Percentiles rank a stretch among this genome's conserved stretches.
Conservation (phyloP, 139 green algal genomes). For the Chlamydomonas sp. region DNA sequence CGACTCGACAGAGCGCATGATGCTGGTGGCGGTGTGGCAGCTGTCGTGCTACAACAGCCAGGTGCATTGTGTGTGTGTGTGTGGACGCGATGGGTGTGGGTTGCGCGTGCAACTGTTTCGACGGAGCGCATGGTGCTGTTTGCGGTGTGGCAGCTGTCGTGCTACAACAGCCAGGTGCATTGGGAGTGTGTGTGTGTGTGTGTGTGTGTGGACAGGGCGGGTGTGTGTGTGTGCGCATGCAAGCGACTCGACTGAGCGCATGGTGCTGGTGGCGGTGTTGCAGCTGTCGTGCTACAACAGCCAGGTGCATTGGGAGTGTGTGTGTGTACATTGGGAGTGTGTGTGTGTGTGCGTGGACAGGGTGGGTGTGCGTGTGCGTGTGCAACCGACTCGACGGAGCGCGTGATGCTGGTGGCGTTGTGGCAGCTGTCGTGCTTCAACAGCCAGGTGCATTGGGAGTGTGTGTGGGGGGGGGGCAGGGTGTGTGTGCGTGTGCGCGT, state of each 20-base stretch:
- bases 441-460: conserved; percentile 16
- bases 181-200: background rate
- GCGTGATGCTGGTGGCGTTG: conserved; percentile 53
- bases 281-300: conserved; percentile 17
- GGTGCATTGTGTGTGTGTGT: conserved; percentile 32
- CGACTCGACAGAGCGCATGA: conserved; percentile 21
- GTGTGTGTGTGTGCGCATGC: background rate
- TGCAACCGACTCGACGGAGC: too few relatives aligned
- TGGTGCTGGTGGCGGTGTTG: conserved; percentile 4
- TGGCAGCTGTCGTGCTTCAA: conserved; percentile 56
- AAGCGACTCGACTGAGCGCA: too few relatives aligned
- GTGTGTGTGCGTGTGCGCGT: conserved; percentile 10
- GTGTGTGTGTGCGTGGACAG: too few relatives aligned
- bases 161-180: conserved; percentile 25
- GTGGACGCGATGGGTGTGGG: background rate
- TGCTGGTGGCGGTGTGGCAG: conserved; percentile 21
- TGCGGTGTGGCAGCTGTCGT: conserved; percentile 54
- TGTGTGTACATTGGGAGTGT: too few relatives aligned
- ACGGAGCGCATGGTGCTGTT: conserved; percentile 58
- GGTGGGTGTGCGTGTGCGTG: too few relatives aligned
- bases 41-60: conserved; percentile 16
- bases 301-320: too few relatives aligned
- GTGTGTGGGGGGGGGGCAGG: background rate
- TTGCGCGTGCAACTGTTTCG: too few relatives aligned
- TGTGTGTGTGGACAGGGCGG: background rate